Evolutionary conservation across 306 rosid species (phyloP), one percentile per base, ranked within the genome.

Genomic region (Prunus kanzakura): DNA sequence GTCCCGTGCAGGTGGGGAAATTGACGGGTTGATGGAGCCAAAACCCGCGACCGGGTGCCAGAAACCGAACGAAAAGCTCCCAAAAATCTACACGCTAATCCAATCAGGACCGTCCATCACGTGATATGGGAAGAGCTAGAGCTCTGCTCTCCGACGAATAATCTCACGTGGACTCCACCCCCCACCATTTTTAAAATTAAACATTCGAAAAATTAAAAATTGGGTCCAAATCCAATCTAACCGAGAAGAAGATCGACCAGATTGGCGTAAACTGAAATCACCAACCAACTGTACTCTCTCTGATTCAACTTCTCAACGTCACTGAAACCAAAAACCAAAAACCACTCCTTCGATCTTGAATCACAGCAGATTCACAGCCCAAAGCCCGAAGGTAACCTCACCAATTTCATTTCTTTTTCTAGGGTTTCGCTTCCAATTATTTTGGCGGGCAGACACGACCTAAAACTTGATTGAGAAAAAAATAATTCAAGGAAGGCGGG

Each of bases 111-210:
- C 80, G 68, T 58, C 16, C 1, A 57, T 62, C 49, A 10, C 25
- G 18, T 23, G 1, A 15, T n/a, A 10, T 13, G 6, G 16, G 25
- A 25, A 25, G 23, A 25, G 4, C 6, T 23, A 3, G 2, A 1
- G 6, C 23, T 19, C 23, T 14, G 23, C 52, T n/a, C 35, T 49
- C 22, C 77, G 58, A 18, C 19, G 72, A 8, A 35, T n/a, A 32
- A 56, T 80, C 54, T 18, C n/a, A 25, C 32, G 47, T 68, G 83
- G 83, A 69, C 64, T 25, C 78, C 74, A 79, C 75, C 38, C 8
- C 32, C 71, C 38, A 45, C 52, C 72, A 45, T 43, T 72, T 79
- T 73, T 35, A 79, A 79, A 46, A 72, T 73, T 49, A 73, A 79
- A 46, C 3, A 20, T 43, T 67, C 43, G 71, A 43, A 67, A 41